Base-by-base conservation (phyloP, 179 eudicot genomes). In the Carnegiea gigantea region DNA sequence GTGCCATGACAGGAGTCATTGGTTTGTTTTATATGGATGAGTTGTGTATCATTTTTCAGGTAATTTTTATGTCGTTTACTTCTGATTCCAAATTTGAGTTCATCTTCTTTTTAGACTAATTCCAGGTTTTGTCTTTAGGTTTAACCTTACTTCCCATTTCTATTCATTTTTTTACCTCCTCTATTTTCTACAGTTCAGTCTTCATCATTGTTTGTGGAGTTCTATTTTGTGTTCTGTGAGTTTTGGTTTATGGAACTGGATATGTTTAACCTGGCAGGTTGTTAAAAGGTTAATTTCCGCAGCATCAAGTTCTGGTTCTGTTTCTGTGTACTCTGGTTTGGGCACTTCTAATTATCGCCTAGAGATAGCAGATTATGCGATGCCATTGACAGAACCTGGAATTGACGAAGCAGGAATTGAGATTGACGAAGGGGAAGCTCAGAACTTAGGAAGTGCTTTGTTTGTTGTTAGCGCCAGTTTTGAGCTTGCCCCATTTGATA, bases 11-110 rank as follows among this genome's bases (percentile, higher is more conserved):
- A 24, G 98, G 92, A 48, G 80, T 90, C 62, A 59, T 87, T 82
- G 87, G 84, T 82, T 80, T 84, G 51, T 77, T 97, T 71, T 92
- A 82, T 89, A 81, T 90, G 89, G 97, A 95, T 86, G 98, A 95
- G 81, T 75, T 92, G 78, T 87, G 85, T 82, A 82, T 89, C 78
- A 84, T 92, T 79, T 70, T 82, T 49, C 91, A 92, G 99, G 99
- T 97, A 84, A 78, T 82, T 72, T 73, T 79, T 79, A 20, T 77
- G 54, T 75, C 44, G 44, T 40, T 40, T 75, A 12, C 73, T 70
- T 75, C 33, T 23, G 3, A 24, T 53, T 30, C 10, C 64, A 30
- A 20, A 36, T 9, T 49, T 36, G 24, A 23, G 44, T 40, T 43
- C 24, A 18, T 65, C 71, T 70, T 70, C 44, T 70, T 70, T 70